phyloP scores from a whole-genome alignment of 306 rosid species.

The Quercus aquifolioides region DNA sequence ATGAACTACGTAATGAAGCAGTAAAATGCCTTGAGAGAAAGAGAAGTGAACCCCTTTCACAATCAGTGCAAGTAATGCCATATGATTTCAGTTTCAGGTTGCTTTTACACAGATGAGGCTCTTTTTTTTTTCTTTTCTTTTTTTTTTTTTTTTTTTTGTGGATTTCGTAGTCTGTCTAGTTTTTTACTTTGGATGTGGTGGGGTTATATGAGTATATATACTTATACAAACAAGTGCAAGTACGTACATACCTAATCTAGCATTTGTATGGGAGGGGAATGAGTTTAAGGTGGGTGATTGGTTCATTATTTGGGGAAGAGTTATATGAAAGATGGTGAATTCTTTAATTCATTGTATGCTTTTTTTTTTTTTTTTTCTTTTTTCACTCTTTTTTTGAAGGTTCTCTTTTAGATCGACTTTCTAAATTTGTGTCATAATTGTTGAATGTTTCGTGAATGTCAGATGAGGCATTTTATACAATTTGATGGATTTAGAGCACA shows the following conservation, averaged over 20 bases:
- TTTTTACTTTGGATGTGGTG: constrained; percentile 22
- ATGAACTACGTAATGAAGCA: constrained; percentile 63
- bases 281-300: constrained; percentile 15
- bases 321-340: constrained; percentile 19
- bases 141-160: neutral
- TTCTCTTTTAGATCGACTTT: neutral
- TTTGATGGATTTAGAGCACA: too few species aligned
- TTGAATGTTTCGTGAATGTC: neutral
- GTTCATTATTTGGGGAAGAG: constrained; percentile 20
- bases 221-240: constrained; percentile 22
- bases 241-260: constrained; percentile 15
- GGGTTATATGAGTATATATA: constrained; percentile 8
- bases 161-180: constrained; percentile 7
- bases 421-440: neutral
- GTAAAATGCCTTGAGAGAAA: constrained; percentile 61
- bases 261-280: constrained; percentile 7
- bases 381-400: neutral
- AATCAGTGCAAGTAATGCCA: constrained; percentile 60
- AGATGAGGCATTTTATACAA: too few species aligned
- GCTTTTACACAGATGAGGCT: constrained; percentile 49
- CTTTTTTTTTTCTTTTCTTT: neutral
- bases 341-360: constrained; percentile 9
- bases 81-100: constrained; percentile 84
- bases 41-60: constrained; percentile 52
- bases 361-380: neutral